Evolutionary conservation across 2,329 filamentous ascomycete species (phyloP).

Genomic region (Triangularia verruculosa): DNA sequence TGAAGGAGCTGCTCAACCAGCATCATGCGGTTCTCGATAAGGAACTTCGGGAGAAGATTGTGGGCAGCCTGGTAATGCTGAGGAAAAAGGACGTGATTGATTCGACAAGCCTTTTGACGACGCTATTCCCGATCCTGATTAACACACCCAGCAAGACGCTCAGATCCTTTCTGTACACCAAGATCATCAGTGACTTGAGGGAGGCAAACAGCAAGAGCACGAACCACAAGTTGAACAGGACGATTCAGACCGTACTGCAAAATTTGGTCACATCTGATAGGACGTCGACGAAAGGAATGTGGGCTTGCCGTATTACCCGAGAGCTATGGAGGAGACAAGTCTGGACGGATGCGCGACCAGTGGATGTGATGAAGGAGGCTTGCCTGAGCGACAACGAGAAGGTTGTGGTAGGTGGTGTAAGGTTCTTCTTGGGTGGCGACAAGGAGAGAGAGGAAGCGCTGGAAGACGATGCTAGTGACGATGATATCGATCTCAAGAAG

Average conservation of each 20-base stretch:
- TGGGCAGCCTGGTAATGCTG: conserved; percentile 82
- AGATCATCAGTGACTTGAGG: conserved; percentile 87
- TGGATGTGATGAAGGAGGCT: conserved; percentile 98
- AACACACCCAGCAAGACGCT: conserved; percentile 85
- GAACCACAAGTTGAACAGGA: conserved; percentile 90
- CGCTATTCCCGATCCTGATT: conserved; percentile 90
- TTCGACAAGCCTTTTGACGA: conserved; percentile 77
- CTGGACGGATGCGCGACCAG: conserved; percentile 90
- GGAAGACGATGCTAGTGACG: conserved; percentile 83
- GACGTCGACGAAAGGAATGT: conserved; percentile 80
- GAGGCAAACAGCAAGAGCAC: conserved; percentile 81
- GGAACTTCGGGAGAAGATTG: conserved; percentile 90
- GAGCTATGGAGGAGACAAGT: conserved; percentile 96
- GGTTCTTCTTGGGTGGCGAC: conserved; percentile 94
- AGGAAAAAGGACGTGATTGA: conserved; percentile 90
- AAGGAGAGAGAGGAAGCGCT: conserved; percentile 87
- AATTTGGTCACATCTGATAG: conserved; percentile 87
- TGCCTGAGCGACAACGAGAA: conserved; percentile 88
- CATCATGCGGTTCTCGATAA: conserved; percentile 81
- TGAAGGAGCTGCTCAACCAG: conserved; percentile 74
- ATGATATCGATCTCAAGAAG: conserved; percentile 77
- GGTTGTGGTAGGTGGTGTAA: conserved; percentile 79
- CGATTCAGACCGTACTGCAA: conserved; percentile 88
- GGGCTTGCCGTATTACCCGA: conserved; percentile 92
- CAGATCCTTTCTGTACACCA: conserved; percentile 76